A percentile compares a stretch with the other conserved stretches of the same genome.
These are phyloP conservation scores for Melastoma candidum DNA, from an alignment of 441 rosid species.

Conservation along the genomic window DNA sequence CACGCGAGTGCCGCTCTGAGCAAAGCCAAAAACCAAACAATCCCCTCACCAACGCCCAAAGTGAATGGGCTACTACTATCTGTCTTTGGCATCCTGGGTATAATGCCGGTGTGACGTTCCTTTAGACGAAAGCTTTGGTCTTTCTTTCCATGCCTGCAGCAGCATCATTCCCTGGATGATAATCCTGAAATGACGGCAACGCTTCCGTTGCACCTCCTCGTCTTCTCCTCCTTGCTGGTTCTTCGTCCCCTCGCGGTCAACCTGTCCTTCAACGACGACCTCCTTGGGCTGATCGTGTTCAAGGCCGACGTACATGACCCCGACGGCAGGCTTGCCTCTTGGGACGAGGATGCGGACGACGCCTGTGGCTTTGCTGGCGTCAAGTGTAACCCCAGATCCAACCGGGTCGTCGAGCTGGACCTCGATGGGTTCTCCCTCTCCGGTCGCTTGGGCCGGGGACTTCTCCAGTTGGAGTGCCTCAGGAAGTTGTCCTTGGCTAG, in stretches of 20 bases:
- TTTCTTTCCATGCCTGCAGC: too few relatives aligned
- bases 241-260: slow-evolving; percentile 36
- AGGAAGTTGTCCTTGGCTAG: slow-evolving; percentile 63
- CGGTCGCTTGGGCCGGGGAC: slow-evolving; percentile 61
- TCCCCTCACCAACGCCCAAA: too few relatives aligned
- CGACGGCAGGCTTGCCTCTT: slow-evolving; percentile 40
- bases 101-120: not conserved
- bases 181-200: too few relatives aligned
- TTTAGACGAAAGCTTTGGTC: not conserved
- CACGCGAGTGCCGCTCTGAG: too few relatives aligned
- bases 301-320: slow-evolving; percentile 61
- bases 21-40: too few relatives aligned
- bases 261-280: slow-evolving; percentile 84
- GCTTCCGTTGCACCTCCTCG: too few relatives aligned
- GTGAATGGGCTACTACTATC: too few relatives aligned
- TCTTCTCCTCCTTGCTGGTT: slow-evolving; percentile 15
- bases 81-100: slow-evolving; percentile 2
- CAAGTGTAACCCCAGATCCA: slow-evolving; percentile 51
- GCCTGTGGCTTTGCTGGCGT: slow-evolving; percentile 59
- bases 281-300: slow-evolving; percentile 80
- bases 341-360: slow-evolving; percentile 58
- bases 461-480: slow-evolving; percentile 54
- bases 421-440: slow-evolving; percentile 53
- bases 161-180: too few relatives aligned
- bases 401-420: slow-evolving; percentile 50